Evolutionary conservation across 2,329 filamentous ascomycete species (phyloP).

Genomic region (Boeremia lycopersici): DNA sequence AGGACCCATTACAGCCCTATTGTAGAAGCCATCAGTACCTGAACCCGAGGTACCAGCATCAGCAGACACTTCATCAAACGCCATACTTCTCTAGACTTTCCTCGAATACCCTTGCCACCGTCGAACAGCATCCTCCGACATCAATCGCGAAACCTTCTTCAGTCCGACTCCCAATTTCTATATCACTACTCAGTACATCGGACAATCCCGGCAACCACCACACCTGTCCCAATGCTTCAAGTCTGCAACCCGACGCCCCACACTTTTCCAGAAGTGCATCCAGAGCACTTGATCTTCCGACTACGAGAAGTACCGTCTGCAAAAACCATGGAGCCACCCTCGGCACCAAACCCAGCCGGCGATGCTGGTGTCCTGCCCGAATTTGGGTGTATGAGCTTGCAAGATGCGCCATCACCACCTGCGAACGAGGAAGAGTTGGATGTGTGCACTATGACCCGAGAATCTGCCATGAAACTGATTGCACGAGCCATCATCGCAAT

Average conservation of each 20-base stretch:
- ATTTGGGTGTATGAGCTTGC: slow-evolving; percentile 38
- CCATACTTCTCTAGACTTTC: neutral
- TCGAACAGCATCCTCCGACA: neutral
- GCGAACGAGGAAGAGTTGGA: slow-evolving; percentile 60
- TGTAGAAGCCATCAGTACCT: slow-evolving; percentile 6
- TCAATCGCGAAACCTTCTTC: slow-evolving; percentile 3
- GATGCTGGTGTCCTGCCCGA: slow-evolving; percentile 49
- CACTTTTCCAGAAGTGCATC: slow-evolving; percentile 36
- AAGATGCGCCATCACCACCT: slow-evolving; percentile 48
- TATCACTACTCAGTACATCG: slow-evolving; percentile 14
- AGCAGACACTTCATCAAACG: neutral
- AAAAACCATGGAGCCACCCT: slow-evolving; percentile 41
- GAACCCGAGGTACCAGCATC: neutral
- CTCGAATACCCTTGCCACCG: neutral
- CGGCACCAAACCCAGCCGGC: slow-evolving; percentile 49
- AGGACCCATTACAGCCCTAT: slow-evolving; percentile 8
- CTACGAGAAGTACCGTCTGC: slow-evolving; percentile 22
- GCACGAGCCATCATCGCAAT: slow-evolving; percentile 64
- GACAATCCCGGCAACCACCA: slow-evolving; percentile 32
- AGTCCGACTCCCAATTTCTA: neutral
- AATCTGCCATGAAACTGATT: slow-evolving; percentile 80
- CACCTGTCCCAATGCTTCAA: slow-evolving; percentile 40
- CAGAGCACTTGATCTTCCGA: slow-evolving; percentile 36
- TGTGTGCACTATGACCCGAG: slow-evolving; percentile 73
- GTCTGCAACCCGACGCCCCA: slow-evolving; percentile 39